Evolutionary conservation across 202 grass and related monocot genomes (phyloP), one percentile per base, ranked within the genome.

Genomic region (Carex sylvatica): DNA sequence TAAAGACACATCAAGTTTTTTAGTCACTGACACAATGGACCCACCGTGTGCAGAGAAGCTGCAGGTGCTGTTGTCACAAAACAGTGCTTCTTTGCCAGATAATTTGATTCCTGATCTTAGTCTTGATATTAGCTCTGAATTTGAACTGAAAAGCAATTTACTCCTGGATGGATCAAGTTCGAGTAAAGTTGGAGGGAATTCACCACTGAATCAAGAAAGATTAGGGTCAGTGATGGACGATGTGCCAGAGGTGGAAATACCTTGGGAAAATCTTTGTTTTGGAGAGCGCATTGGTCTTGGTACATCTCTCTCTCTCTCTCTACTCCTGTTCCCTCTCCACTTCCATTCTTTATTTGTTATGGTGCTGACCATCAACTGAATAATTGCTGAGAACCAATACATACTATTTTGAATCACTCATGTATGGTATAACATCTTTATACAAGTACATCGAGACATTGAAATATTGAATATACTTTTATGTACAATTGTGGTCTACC

Each of bases 271-370:
- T 92, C 93, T 99, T 90, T 83, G 91, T 58, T 81, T 99, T 82
- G 96, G 93, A 78, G 96, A 99, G 19, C 91, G 96, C 18, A 99
- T 99, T 90, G 96, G 96, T 87, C 85, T 99, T 74, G 96, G 96
- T 99, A 90, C 70, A 81, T 83, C n/a, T 75, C 26, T 75, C 47
- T 75, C 13, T 75, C 71, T 49, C 40, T 44, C 38, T 71, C 40
- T 72, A 20, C 31, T 4, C 9, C 35, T 19, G 9, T 23, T 11
- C 16, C 1, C 68, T 22, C 14, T 47, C n/a, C 18, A 22, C 68
- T 72, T 72, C 47, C 36, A 23, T 62, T 26, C 19, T 22, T 13
- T 47, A 23, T 23, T 47, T 15, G 40, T 72, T 35, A 68, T 68
- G 65, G 6, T 72, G n/a, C 9, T 47, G 9, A 47, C 38, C 38